These are phyloP conservation scores for Mrakia frigida DNA, from an alignment of 768 basidiomycete genomes.

Conservation along the genomic window DNA sequence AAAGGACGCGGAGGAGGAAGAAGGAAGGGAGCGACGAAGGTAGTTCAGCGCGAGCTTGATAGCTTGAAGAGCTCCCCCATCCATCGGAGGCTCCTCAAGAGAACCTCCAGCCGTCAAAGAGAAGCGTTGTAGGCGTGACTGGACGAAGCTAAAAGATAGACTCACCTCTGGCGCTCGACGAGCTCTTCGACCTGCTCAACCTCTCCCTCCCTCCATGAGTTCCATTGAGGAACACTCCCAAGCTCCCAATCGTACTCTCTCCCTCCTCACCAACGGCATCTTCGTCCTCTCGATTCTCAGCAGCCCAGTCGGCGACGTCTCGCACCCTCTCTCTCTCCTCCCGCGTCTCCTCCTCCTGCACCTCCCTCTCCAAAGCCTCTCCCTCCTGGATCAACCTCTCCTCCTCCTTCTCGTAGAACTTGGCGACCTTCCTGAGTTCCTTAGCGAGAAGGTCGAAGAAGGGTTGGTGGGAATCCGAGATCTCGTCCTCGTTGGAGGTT, in stretches of 20 bases:
- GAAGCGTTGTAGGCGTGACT: background rate
- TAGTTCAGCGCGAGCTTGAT: too few species aligned
- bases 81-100: background rate
- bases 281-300: slow-evolving; percentile 28
- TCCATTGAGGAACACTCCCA: background rate
- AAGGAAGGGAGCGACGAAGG: too few species aligned
- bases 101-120: too few species aligned
- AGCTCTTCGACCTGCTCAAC: background rate
- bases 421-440: slow-evolving; percentile 71
- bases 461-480: slow-evolving; percentile 13
- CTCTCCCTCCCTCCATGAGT: background rate
- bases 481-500: slow-evolving; percentile 39
- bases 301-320: background rate
- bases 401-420: slow-evolving; percentile 75
- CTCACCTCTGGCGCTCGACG: background rate
- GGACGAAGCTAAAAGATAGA: background rate
- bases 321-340: slow-evolving; percentile 42
- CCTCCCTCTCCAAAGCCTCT: slow-evolving; percentile 42
- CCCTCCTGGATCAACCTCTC: slow-evolving; percentile 53
- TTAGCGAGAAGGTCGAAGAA: slow-evolving; percentile 57
- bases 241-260: slow-evolving; percentile 32
- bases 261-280: slow-evolving; percentile 32
- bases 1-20: too few species aligned
- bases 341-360: slow-evolving; percentile 33
- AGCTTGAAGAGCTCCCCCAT: too few species aligned